phyloP scores from a whole-genome alignment of 768 basidiomycete species.

The Filobasidium floriforme region DNA sequence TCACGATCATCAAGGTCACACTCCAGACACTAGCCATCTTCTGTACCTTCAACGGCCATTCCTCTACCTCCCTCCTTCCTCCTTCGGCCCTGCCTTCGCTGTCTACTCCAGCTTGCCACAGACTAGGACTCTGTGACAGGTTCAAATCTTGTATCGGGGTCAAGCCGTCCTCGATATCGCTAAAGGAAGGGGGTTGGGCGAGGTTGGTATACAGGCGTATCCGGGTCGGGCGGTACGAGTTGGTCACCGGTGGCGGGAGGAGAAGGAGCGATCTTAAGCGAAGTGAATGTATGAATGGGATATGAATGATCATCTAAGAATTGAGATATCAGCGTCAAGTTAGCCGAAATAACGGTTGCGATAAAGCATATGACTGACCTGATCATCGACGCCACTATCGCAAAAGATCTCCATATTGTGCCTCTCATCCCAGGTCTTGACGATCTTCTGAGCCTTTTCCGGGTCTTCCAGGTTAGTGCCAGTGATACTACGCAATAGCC shows the following conservation, averaged over 20 bases:
- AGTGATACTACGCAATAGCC: conserved; percentile 30
- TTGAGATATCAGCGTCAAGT: too few species aligned
- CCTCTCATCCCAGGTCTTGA: conserved; percentile 44
- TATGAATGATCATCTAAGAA: conserved; percentile 40
- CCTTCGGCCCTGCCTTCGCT: conserved; percentile 29
- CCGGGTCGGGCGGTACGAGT: conserved; percentile 35
- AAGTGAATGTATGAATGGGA: conserved; percentile 41
- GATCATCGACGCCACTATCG: conserved; percentile 42
- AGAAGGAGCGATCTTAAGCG: conserved; percentile 42
- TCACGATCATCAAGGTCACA: conserved; percentile 40
- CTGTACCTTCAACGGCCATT: conserved; percentile 44
- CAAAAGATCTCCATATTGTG: conserved; percentile 33
- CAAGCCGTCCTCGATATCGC: conserved; percentile 30
- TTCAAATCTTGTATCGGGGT: conserved; percentile 42
- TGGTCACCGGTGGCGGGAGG: conserved; percentile 36
- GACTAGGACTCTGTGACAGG: conserved; percentile 21
- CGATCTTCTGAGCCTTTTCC: conserved; percentile 33
- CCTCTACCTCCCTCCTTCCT: conserved; percentile 40
- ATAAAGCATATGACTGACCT: conserved; percentile 24
- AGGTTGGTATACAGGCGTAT: conserved; percentile 39
- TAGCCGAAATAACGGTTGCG: background rate
- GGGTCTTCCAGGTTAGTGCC: conserved; percentile 38
- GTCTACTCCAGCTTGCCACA: conserved; percentile 22
- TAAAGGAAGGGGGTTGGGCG: conserved; percentile 38
- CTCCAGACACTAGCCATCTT: conserved; percentile 41